Evolutionary conservation across 768 basidiomycete species (phyloP).

Genomic region (Hericium rajendrae): DNA sequence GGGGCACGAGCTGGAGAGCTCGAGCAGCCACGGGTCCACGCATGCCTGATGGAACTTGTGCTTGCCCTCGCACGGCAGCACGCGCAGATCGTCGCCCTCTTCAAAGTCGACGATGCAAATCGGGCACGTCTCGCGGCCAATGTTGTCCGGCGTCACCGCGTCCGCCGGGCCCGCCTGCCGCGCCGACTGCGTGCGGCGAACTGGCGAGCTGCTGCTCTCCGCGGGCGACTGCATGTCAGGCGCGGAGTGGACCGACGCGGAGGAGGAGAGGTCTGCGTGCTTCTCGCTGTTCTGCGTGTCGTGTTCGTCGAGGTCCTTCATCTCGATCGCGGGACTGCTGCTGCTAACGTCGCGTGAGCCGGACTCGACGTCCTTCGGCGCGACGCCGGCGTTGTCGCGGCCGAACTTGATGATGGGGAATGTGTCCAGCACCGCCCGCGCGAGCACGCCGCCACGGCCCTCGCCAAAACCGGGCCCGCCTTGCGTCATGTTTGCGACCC

Average conservation of each 20-base stretch:
- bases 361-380: constrained; percentile 1
- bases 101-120: constrained; percentile 95
- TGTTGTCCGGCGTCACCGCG: constrained; percentile 46
- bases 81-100: constrained; percentile 83
- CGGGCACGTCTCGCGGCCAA: constrained; percentile 82
- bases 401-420: constrained; percentile 92
- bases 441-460: constrained; percentile 30
- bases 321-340: background rate
- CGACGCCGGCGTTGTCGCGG: constrained; percentile 17
- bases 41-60: constrained; percentile 86
- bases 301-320: background rate
- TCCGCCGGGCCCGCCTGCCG: constrained; percentile 3
- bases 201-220: background rate
- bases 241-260: background rate
- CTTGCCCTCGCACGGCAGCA: constrained; percentile 85
- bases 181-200: background rate
- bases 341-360: background rate
- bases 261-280: background rate
- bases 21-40: constrained; percentile 89
- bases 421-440: constrained; percentile 89
- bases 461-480: constrained; percentile 50
- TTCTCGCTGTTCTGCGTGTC: background rate
- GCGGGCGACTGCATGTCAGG: background rate
- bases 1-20: constrained; percentile 85
- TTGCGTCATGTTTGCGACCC: constrained; percentile 36